These are phyloP conservation scores for Malassezia cuniculi DNA, from an alignment of 1,284 basidiomycete genomes.

Conservation along the genomic window DNA sequence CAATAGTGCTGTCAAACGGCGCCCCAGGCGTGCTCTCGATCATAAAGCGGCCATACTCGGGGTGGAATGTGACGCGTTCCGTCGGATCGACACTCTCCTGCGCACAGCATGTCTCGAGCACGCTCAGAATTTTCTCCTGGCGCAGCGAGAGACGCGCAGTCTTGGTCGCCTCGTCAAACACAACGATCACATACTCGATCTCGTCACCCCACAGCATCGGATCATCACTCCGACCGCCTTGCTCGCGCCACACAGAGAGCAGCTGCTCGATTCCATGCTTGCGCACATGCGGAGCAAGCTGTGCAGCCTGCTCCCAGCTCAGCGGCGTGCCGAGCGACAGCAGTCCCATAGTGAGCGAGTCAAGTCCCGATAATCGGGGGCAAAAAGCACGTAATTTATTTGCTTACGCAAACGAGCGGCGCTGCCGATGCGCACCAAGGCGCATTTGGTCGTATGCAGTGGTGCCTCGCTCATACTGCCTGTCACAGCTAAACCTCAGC, in stretches of 20 bases:
- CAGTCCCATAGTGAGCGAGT: slow-evolving; percentile 80
- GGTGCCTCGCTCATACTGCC: too few species aligned
- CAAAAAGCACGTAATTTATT: too few species aligned
- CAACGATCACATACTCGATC: slow-evolving; percentile 93
- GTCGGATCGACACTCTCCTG: slow-evolving; percentile 46
- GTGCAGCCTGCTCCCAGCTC: slow-evolving; percentile 74
- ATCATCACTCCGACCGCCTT: slow-evolving; percentile 84
- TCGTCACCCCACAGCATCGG: slow-evolving; percentile 98
- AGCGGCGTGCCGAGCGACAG: slow-evolving; percentile 87
- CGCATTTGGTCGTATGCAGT: too few species aligned
- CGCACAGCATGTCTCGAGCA: too few species aligned
- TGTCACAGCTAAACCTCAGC: too few species aligned
- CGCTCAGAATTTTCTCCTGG: slow-evolving; percentile 81
- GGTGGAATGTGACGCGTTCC: slow-evolving; percentile 62
- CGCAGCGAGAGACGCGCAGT: slow-evolving; percentile 78
- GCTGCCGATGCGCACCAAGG: too few species aligned
- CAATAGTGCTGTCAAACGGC: slow-evolving; percentile 76
- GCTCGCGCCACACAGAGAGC: slow-evolving; percentile 74
- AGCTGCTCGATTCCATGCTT: slow-evolving; percentile 91
- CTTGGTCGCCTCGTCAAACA: slow-evolving; percentile 64
- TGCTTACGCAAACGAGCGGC: too few species aligned
- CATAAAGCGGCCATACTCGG: slow-evolving; percentile 98
- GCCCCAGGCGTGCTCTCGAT: slow-evolving; percentile 90
- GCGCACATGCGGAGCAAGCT: slow-evolving; percentile 69
- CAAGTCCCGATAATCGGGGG: too few species aligned